Evolutionary conservation across 495 filamentous ascomycete species (phyloP), one percentile per base, ranked within the genome.

Genomic region (Penicillium psychrofluorescens): DNA sequence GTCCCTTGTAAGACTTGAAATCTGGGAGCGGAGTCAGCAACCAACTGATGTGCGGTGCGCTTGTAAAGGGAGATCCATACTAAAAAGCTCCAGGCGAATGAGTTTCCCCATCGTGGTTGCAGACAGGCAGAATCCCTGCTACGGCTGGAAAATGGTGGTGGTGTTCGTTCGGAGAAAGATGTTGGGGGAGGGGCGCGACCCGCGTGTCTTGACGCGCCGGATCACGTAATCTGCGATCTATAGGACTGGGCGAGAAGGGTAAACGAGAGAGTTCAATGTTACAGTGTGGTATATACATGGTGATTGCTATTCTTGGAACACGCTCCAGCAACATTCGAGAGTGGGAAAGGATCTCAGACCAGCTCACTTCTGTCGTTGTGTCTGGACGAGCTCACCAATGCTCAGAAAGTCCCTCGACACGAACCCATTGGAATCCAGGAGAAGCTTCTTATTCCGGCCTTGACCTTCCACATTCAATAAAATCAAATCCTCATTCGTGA

Each of bases 1-100:
- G 94, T 29, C 84, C 91, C 66, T 95, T 95, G 76, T 99, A 99
- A 59, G 91, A 96, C 70, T 98, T 97, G 84, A 97, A 98, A 72
- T 98, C 88, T 95, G 54, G 46, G 33, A 33, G 46, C 35, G 40
- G 46, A 48, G 55, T 75, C 55, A 70, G 63, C 41, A 13, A 15
- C 22, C 41, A 12, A 15, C 10, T 36, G 31, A 29, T 46, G 10
- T 43, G 28, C 22, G 32, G 16, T 39, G 6, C 4, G 22, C 4
- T 22, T 22, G 22, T 22, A 22, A 22, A 3, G 22, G 2, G 22
- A 22, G 22, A 11, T 38, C 44, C 85, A 45, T 77, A 95, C 90
- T 96, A 71, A 85, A 90, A 50, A 98, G 77, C 75, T 97, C 92
- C 35, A 98, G 82, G 46, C 88, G 81, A 56, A 95, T 84, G 60